A percentile compares a stretch with the other conserved stretches of the same genome.
phyloP scores from a whole-genome alignment of 441 rosid species.

The Gossypium gossypioides region DNA sequence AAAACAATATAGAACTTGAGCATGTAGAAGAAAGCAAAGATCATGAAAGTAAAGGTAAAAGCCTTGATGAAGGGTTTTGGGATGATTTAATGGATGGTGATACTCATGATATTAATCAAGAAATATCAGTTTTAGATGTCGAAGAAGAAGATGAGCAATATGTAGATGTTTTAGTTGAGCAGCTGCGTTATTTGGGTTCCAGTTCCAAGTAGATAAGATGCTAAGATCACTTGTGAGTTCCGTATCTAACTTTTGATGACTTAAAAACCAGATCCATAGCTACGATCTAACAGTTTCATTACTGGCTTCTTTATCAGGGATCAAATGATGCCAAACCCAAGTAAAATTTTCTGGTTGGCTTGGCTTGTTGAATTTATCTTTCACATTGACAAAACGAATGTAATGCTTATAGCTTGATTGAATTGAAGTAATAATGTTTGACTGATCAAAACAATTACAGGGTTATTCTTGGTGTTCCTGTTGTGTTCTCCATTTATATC shows the following conservation, averaged over 20 bases:
- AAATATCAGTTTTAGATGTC: conserved; percentile 20
- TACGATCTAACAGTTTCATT: not conserved
- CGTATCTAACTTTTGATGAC: too few relatives aligned
- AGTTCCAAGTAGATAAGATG: too few relatives aligned
- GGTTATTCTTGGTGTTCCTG: too few relatives aligned
- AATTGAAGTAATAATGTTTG: not conserved
- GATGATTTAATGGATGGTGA: conserved; percentile 43
- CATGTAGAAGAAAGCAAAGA: conserved; percentile 19
- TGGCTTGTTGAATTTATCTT: not conserved
- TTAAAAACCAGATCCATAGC: not conserved
- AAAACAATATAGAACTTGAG: conserved; percentile 18
- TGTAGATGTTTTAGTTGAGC: conserved; percentile 12
- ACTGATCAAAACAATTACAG: too few relatives aligned
- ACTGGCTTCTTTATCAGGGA: too few relatives aligned
- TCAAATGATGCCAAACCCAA: too few relatives aligned
- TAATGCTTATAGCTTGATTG: not conserved
- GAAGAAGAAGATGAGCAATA: conserved; percentile 16
- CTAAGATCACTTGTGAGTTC: too few relatives aligned
- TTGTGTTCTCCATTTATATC: not conserved
- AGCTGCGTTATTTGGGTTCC: conserved; percentile 4
- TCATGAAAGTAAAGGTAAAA: conserved; percentile 15
- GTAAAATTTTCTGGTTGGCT: too few relatives aligned
- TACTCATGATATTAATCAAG: conserved; percentile 26
- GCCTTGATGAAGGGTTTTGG: conserved; percentile 49
- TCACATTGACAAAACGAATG: conserved; percentile 4